These are phyloP conservation scores for Hansfordia pulvinata DNA, from an alignment of 2,329 filamentous ascomycete species.

Conservation along the genomic window DNA sequence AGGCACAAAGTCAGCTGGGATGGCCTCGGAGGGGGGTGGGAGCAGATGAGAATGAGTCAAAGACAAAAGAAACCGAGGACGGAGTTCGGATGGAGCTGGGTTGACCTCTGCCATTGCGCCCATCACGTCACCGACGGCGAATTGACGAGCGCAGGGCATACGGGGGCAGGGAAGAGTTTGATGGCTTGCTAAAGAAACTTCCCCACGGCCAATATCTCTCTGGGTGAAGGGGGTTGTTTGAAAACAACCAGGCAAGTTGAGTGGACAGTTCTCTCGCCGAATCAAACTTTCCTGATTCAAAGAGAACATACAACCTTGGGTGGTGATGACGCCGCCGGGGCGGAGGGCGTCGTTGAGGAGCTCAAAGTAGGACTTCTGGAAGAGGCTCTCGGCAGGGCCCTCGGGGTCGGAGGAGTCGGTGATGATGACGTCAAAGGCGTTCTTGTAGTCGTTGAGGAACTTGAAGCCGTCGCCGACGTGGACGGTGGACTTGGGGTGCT, in stretches of 20 bases:
- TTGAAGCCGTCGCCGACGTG: conserved; percentile 98
- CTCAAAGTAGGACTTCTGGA: conserved; percentile 98
- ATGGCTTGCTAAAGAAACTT: conserved; percentile 4
- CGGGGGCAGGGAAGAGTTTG: conserved; percentile 4
- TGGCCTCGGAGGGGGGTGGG: conserved; percentile 1
- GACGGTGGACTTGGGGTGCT: conserved; percentile 84
- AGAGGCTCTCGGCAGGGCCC: conserved; percentile 87
- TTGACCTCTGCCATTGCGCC: too few species aligned
- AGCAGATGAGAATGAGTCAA: conserved; percentile 2
- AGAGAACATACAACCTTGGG: conserved; percentile 98
- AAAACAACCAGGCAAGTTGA: conserved; percentile 18
- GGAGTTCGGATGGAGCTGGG: conserved; percentile 2
- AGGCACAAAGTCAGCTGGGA: conserved; percentile 1
- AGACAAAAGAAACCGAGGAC: conserved; percentile 4
- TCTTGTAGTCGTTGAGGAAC: conserved; percentile 93
- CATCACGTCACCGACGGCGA: conserved; percentile 2
- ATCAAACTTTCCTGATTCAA: conserved; percentile 33
- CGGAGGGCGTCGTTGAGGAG: conserved; percentile 79
- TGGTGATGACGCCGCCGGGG: conserved; percentile 96
- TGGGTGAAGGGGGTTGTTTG: conserved; percentile 8
- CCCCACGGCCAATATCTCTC: conserved; percentile 5
- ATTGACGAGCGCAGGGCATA: conserved; percentile 2
- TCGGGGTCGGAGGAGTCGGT: conserved; percentile 97
- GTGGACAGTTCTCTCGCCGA: too few species aligned
- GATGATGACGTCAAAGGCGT: conserved; percentile 98